phyloP scores from a whole-genome alignment of 2,329 filamentous ascomycete species.

The Verticillium longisporum region DNA sequence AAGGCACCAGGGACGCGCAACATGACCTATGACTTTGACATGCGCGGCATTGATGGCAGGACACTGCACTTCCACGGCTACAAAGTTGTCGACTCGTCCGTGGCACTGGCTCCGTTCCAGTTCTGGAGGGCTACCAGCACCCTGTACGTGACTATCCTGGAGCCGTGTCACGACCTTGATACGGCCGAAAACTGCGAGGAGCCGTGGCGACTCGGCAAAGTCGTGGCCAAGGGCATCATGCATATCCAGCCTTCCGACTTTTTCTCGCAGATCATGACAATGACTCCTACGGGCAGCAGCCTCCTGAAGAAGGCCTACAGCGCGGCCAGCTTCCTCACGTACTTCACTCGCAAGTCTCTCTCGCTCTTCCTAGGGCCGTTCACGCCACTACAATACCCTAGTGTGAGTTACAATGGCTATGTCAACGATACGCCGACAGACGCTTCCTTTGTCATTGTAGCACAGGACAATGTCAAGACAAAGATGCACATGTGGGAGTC shows the following conservation, averaged over 20 bases:
- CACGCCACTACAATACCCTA: constrained; percentile 48
- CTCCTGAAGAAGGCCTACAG: constrained; percentile 36
- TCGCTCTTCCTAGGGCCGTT: constrained; percentile 48
- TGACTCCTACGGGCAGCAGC: constrained; percentile 42
- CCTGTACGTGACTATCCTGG: constrained; percentile 53
- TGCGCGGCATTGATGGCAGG: constrained; percentile 45
- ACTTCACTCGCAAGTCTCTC: constrained; percentile 47
- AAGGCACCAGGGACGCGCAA: constrained; percentile 50
- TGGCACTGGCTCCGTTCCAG: constrained; percentile 45
- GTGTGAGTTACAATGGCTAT: constrained; percentile 38
- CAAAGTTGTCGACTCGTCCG: constrained; percentile 55
- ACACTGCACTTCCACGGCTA: constrained; percentile 53
- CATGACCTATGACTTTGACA: constrained; percentile 55
- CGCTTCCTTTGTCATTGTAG: constrained; percentile 36
- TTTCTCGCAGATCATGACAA: constrained; percentile 44
- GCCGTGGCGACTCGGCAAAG: constrained; percentile 29
- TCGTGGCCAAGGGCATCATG: constrained; percentile 55
- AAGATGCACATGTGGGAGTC: constrained; percentile 53
- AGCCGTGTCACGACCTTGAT: constrained; percentile 18
- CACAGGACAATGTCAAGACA: constrained; percentile 45
- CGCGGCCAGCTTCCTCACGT: constrained; percentile 44
- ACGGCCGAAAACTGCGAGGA: constrained; percentile 25
- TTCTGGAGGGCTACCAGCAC: constrained; percentile 59
- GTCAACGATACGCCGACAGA: constrained; percentile 42
- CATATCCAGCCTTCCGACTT: constrained; percentile 48